Base-by-base conservation (phyloP, 192 early-diverging fungal genomes). In the Lunasporangiospora selenospora region DNA sequence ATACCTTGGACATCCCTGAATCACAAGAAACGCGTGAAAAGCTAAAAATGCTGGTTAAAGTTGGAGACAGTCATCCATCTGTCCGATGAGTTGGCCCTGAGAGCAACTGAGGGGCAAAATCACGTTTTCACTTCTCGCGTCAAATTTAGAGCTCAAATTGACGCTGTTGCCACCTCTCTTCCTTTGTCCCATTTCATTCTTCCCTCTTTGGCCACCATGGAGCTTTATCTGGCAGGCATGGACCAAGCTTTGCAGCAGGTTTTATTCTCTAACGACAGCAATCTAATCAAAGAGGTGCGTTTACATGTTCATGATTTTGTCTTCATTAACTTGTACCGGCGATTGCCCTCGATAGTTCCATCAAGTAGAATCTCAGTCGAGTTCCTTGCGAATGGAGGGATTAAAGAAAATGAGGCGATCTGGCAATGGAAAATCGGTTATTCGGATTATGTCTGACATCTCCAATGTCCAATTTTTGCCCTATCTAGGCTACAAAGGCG, bases 401-500 rank as follows among this genome's bases (percentile, higher is more conserved):
- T n/a, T n/a, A n/a, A n/a, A n/a, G n/a, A n/a, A n/a, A n/a, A n/a
- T n/a, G n/a, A n/a, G n/a, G n/a, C n/a, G n/a, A n/a, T n/a, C n/a
- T n/a, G n/a, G n/a, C n/a, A n/a, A n/a, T n/a, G n/a, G n/a, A n/a
- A n/a, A n/a, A n/a, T n/a, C n/a, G n/a, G n/a, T n/a, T n/a, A n/a
- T n/a, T n/a, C n/a, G n/a, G n/a, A n/a, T n/a, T n/a, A n/a, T n/a
- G n/a, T n/a, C n/a, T n/a, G n/a, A n/a, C n/a, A n/a, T n/a, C n/a
- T n/a, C n/a, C n/a, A n/a, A n/a, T n/a, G n/a, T n/a, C n/a, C n/a
- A n/a, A n/a, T n/a, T n/a, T n/a, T n/a, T n/a, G n/a, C n/a, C n/a
- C n/a, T n/a, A 5, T 27, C 5, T 58, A 89, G 87, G 81, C 88
- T 33, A 93, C 92, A 12, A 79, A 75, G 24, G 81, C 85, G 16